These are phyloP conservation scores for Arbutus unedo DNA, from an alignment of 148 eudicot genomes.

Conservation along the genomic window DNA sequence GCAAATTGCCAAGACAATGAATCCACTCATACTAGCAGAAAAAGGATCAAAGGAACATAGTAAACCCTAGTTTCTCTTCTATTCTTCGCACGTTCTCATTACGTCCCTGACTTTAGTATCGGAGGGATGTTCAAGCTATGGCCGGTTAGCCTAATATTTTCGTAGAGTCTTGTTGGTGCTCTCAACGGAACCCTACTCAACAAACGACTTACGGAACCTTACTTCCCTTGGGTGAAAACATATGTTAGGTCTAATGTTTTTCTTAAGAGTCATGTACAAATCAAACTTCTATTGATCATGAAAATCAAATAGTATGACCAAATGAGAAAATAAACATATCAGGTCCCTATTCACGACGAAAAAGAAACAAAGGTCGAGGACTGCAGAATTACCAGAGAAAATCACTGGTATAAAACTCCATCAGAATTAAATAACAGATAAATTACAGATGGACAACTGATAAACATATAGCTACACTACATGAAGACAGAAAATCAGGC, in stretches of 20 bases:
- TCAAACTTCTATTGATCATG: not conserved
- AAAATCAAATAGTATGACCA: not conserved
- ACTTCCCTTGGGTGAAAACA: too few relatives aligned
- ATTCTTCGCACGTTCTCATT: not conserved
- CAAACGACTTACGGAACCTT: too few relatives aligned
- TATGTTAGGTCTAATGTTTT: too few relatives aligned
- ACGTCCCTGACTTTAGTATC: not conserved
- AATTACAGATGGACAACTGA: not conserved
- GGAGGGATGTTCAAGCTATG: not conserved
- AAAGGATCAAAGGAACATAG: not conserved
- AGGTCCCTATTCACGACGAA: not conserved
- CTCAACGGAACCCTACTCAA: not conserved
- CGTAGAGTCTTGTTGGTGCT: not conserved
- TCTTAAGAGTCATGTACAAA: not conserved
- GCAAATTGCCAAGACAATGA: not conserved
- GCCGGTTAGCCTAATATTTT: not conserved
- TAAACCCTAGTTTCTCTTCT: not conserved
- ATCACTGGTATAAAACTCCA: not conserved
- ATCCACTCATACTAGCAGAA: not conserved
- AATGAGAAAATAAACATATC: not conserved
- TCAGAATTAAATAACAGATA: not conserved
- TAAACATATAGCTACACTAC: slow-evolving; percentile 9
- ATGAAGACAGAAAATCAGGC: not conserved
- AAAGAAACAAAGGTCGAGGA: not conserved
- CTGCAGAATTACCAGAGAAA: not conserved